phyloP scores from a whole-genome alignment of 495 filamentous ascomycete species.

The Daldinia childiae region DNA sequence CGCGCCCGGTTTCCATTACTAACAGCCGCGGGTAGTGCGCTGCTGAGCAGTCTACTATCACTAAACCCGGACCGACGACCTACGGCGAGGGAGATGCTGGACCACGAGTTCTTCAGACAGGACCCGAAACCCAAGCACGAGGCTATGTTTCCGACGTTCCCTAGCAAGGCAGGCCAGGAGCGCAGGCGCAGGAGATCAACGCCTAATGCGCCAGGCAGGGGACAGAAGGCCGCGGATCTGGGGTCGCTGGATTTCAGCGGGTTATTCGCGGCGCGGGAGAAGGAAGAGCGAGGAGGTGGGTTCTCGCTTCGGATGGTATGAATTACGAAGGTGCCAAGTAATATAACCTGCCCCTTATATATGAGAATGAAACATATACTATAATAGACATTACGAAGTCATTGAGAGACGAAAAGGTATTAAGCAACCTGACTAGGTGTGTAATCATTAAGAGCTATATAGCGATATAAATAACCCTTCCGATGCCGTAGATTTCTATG shows the following conservation, averaged over 20 bases:
- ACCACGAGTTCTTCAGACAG: constrained; percentile 87
- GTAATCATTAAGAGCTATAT: constrained; percentile 49
- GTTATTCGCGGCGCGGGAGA: constrained; percentile 75
- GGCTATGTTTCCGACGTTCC: constrained; percentile 91
- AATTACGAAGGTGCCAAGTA: background rate
- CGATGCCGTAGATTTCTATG: constrained; percentile 29
- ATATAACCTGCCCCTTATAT: background rate
- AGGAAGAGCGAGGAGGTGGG: constrained; percentile 79
- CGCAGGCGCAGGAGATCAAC: constrained; percentile 75
- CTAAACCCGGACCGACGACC: constrained; percentile 79
- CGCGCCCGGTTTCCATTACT: constrained; percentile 83
- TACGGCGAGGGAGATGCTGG: constrained; percentile 68
- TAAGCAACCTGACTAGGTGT: constrained; percentile 26
- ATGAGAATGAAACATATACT: constrained; percentile 9
- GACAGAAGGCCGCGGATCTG: constrained; percentile 72
- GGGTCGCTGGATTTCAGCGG: constrained; percentile 81
- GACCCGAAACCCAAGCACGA: constrained; percentile 86
- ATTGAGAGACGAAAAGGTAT: constrained; percentile 7
- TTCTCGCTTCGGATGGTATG: constrained; percentile 79
- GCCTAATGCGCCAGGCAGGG: constrained; percentile 86
- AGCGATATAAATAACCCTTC: constrained; percentile 38
- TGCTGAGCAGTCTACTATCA: constrained; percentile 74
- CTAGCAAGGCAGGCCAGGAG: constrained; percentile 94
- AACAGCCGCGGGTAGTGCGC: constrained; percentile 74
- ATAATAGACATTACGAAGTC: constrained; percentile 20